phyloP scores from a whole-genome alignment of 1,139 yeast species.

The Diutina pseudorugosa region DNA sequence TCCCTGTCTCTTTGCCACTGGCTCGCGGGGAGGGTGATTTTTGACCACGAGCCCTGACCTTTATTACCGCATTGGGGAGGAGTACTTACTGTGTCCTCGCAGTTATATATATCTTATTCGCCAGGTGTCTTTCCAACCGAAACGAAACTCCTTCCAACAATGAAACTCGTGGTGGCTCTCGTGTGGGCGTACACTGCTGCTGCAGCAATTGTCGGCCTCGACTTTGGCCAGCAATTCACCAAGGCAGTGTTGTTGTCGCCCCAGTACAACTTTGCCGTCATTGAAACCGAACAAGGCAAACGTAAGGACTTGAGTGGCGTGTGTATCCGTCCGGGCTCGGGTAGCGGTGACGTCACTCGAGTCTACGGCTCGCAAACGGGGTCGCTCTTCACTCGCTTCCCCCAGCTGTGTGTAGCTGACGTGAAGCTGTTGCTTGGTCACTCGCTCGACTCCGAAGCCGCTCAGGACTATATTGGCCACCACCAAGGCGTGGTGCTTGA shows the following conservation, averaged over 20 bases:
- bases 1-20: too few relatives aligned
- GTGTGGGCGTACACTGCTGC: neutral
- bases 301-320: conserved; percentile 80
- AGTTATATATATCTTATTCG: neutral
- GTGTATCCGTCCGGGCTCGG: conserved; percentile 37
- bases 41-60: neutral
- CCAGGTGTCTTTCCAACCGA: neutral
- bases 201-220: conserved; percentile 75
- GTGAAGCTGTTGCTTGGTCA: conserved; percentile 65
- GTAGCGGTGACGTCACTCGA: conserved; percentile 46
- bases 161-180: neutral
- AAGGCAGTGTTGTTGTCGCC: conserved; percentile 90
- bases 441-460: conserved; percentile 33
- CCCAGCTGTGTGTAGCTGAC: conserved; percentile 55
- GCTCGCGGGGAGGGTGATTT: too few relatives aligned
- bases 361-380: conserved; percentile 70
- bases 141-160: neutral
- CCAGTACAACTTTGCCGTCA: conserved; percentile 75
- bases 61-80: neutral
- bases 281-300: conserved; percentile 82
- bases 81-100: neutral
- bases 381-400: conserved; percentile 61
- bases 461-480: conserved; percentile 29
- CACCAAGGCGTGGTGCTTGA: conserved; percentile 55
- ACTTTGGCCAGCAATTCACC: conserved; percentile 79